A percentile compares a stretch with the other conserved stretches of the same genome.
Conservation (phyloP, 495 filamentous ascomycete genomes). For the Schizothecium vesticola region DNA sequence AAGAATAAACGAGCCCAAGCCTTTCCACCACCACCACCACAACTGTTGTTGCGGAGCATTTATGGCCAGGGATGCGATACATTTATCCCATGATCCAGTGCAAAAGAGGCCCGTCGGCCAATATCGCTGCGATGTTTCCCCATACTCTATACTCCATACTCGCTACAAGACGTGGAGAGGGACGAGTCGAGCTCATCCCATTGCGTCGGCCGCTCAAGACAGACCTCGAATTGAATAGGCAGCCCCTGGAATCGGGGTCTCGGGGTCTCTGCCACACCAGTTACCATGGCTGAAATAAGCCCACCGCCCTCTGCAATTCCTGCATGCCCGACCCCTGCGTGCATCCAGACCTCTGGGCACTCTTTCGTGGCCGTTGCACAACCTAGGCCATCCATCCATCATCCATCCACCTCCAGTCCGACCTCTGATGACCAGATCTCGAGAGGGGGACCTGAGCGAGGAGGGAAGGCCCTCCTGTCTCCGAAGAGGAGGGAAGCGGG, state of each 20-base stretch:
- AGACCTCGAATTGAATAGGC: neutral
- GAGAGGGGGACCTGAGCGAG: neutral
- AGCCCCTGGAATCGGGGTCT: neutral
- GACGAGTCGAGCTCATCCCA: neutral
- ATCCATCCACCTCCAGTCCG: no score
- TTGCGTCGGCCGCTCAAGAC: neutral
- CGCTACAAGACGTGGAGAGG: neutral
- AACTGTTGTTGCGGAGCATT: neutral
- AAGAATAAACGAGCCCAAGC: neutral
- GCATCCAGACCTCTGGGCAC: neutral
- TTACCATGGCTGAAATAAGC: neutral
- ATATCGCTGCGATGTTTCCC: neutral
- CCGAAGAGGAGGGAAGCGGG: neutral
- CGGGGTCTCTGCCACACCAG: neutral
- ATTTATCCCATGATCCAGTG: slow-evolving; percentile 7
- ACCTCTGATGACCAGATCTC: neutral
- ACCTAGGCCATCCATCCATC: neutral
- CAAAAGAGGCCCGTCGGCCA: neutral
- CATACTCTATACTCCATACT: no score
- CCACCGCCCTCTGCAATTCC: neutral
- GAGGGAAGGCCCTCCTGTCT: neutral
- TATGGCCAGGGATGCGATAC: slow-evolving; percentile 6
- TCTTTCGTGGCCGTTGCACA: neutral
- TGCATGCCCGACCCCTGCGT: neutral
- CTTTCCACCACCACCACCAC: slow-evolving; percentile 4